These are phyloP conservation scores for Lactifluus subvellereus DNA, from an alignment of 768 basidiomycete genomes.

Conservation along the genomic window DNA sequence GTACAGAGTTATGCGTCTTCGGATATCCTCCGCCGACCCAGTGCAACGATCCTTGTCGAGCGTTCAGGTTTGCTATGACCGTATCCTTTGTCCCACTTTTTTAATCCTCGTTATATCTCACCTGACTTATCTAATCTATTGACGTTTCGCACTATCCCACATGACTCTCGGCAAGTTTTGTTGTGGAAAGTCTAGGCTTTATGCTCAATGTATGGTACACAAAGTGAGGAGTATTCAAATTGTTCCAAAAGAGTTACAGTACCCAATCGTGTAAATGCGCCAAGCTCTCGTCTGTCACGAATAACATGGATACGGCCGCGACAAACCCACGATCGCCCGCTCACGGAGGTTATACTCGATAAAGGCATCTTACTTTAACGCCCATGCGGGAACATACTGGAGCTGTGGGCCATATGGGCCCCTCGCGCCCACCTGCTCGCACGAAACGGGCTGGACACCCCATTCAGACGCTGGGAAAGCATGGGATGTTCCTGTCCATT, in stretches of 20 bases:
- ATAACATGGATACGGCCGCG: not conserved
- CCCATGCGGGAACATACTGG: not conserved
- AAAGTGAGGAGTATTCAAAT: not conserved
- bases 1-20: constrained; percentile 40
- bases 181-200: not conserved
- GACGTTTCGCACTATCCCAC: not conserved
- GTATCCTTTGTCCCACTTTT: not conserved
- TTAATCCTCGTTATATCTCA: constrained; percentile 3
- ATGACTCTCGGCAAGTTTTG: not conserved
- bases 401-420: not conserved
- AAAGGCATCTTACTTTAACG: not conserved
- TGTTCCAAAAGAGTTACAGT: not conserved
- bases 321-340: constrained; percentile 2
- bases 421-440: not conserved
- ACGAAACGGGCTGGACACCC: not conserved
- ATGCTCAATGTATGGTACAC: not conserved
- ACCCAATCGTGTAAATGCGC: not conserved
- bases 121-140: constrained; percentile 15
- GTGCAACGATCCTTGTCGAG: constrained; percentile 20
- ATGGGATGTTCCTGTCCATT: not conserved
- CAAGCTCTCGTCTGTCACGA: not conserved
- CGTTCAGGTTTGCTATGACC: constrained; percentile 20
- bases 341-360: not conserved
- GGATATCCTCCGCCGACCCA: constrained; percentile 23
- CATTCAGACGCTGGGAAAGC: not conserved